Evolutionary conservation across 257 asterid genomes (phyloP), one percentile per base, ranked within the genome.

Genomic region (Lycium barbarum): DNA sequence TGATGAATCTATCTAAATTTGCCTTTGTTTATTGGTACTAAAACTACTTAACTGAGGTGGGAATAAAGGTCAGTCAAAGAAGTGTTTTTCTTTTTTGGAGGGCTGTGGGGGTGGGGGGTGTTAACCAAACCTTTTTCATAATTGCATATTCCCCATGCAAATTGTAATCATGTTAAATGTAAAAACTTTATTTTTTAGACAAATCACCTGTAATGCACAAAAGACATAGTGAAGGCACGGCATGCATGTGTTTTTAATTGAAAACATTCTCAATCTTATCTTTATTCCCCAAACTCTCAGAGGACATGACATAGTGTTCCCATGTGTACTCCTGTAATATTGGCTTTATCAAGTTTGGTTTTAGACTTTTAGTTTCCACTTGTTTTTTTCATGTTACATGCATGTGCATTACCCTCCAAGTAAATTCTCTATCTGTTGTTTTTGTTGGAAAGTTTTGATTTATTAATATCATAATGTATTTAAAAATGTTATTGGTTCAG

Each of bases 371-470:
- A 45, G 58, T 72, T 0, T 45, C 58, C 58, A 71, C 26, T n/a
- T 72, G 55, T 73, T 74, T 26, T 73, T 2, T 10, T 49, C 49
- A 47, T 74, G 81, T 11, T 74, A 61, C 36, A 20, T 47, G 43
- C 81, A 74, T 74, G 45, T 49, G 81, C 81, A 74, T 73, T n/a
- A 45, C 58, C 40, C 80, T 45, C 80, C 59, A 47, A 73, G 7
- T 12, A 73, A 73, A 73, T 74, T 12, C 6, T 74, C 13, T 49
- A 38, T 38, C 43, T 38, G 51, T 9, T 20, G 20, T 22, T 49
- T 73, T 74, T 49, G 47, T 74, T 20, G 61, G 11, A 45, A 73
- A 10, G 40, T 73, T 73, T 47, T 20, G 18, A 9, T 18, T 43
- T 11, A 10, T 45, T 10, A 45, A 47, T 47, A 73, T 5, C 20